phyloP scores from a whole-genome alignment of 305 asterid species.

The Fraxinus greggii region DNA sequence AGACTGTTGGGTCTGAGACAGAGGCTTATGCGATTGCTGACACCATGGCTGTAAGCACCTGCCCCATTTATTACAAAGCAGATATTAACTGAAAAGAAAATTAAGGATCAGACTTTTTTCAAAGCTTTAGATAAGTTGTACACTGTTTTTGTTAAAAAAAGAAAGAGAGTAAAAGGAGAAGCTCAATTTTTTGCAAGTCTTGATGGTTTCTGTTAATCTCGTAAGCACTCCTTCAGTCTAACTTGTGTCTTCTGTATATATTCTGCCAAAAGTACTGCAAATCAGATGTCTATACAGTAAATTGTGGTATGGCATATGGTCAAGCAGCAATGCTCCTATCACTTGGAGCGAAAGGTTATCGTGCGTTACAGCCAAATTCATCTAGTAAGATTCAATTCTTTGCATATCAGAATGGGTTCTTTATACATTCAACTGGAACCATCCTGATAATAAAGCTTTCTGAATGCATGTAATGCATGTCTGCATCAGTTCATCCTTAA shows the following conservation, averaged over 20 bases:
- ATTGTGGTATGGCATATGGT: conserved; percentile 82
- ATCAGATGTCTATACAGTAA: conserved; percentile 80
- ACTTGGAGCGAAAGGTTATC: conserved; percentile 79
- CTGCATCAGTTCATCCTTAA: neutral
- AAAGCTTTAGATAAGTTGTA: neutral
- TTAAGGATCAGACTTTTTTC: neutral
- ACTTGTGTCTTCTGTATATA: neutral
- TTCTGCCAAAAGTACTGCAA: conserved; percentile 55
- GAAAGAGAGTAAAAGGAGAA: neutral
- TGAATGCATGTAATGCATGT: neutral
- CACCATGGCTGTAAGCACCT: conserved; percentile 67
- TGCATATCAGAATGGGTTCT: conserved; percentile 7
- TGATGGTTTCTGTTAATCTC: neutral
- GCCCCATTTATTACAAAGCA: neutral
- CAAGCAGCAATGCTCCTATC: conserved; percentile 97
- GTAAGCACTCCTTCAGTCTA: neutral
- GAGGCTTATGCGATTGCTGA: conserved; percentile 89
- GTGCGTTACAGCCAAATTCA: conserved; percentile 69
- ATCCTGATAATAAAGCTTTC: neutral
- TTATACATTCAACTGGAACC: neutral
- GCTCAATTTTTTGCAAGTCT: neutral
- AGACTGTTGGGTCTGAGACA: conserved; percentile 86
- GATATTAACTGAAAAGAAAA: neutral
- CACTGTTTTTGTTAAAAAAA: neutral
- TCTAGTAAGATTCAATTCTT: conserved; percentile 58